phyloP scores from a whole-genome alignment of 257 asterid genomes.

The Nicotiana attenuata region DNA sequence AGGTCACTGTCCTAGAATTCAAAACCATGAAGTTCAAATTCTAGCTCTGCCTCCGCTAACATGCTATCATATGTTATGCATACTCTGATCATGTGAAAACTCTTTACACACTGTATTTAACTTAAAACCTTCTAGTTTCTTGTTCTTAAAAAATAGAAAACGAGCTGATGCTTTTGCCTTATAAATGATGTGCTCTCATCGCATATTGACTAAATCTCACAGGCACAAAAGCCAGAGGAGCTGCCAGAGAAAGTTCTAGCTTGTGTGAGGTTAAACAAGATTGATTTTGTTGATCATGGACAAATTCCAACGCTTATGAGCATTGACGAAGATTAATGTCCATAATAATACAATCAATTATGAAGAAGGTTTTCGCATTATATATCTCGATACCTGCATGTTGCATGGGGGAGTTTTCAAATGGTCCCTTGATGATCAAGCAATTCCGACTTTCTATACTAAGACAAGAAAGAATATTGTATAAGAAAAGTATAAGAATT shows the following conservation, averaged over 20 bases:
- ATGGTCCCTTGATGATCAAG: constrained; percentile 1
- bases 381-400: neutral
- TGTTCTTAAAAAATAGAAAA: neutral
- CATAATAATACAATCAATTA: neutral
- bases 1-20: too few species aligned
- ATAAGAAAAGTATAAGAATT: neutral
- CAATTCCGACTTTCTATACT: neutral
- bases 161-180: neutral
- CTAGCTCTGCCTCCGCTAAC: too few species aligned
- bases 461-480: neutral
- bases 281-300: constrained; percentile 68
- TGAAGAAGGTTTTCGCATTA: neutral
- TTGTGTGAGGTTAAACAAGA: constrained; percentile 71
- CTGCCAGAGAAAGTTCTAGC: constrained; percentile 75
- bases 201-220: neutral
- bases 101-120: too few species aligned
- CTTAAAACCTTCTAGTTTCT: too few species aligned
- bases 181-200: neutral
- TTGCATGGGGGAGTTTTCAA: constrained; percentile 2
- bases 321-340: constrained; percentile 25
- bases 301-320: constrained; percentile 67
- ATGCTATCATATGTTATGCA: too few species aligned
- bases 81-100: too few species aligned
- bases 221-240: constrained; percentile 91
- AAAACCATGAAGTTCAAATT: too few species aligned